Conservation (phyloP, 1,139 yeast genomes). For the Candida sojae region DNA sequence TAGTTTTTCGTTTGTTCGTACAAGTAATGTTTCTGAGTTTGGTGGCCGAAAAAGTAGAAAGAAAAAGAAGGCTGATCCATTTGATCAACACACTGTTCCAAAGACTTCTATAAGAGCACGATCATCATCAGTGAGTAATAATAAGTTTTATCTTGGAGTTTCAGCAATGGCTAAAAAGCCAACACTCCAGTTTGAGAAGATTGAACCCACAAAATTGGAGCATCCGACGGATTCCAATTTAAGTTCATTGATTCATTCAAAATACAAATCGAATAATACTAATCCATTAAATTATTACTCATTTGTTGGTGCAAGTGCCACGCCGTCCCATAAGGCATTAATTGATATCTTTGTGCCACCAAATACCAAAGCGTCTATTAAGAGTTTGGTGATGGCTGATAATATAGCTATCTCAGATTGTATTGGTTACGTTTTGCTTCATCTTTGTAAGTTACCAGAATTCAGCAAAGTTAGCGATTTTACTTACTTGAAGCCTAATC, state of each 20-base stretch:
- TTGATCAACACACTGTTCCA: slow-evolving; percentile 21
- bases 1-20: slow-evolving; percentile 13
- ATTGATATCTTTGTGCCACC: slow-evolving; percentile 43
- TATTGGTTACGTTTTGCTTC: slow-evolving; percentile 59
- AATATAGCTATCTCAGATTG: slow-evolving; percentile 58
- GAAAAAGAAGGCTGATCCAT: slow-evolving; percentile 21
- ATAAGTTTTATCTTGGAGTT: slow-evolving; percentile 6
- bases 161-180: slow-evolving; percentile 9
- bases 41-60: slow-evolving; percentile 18
- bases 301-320: slow-evolving; percentile 43
- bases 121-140: slow-evolving; percentile 7
- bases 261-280: slow-evolving; percentile 33
- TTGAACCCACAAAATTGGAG: slow-evolving; percentile 14
- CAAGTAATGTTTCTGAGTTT: slow-evolving; percentile 11
- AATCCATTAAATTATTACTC: slow-evolving; percentile 57
- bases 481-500: slow-evolving; percentile 50
- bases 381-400: slow-evolving; percentile 40
- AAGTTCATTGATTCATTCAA: slow-evolving; percentile 42
- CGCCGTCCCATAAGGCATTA: slow-evolving; percentile 26
- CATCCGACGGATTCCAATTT: slow-evolving; percentile 27
- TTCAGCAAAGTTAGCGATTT: slow-evolving; percentile 17
- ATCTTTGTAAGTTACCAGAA: slow-evolving; percentile 25
- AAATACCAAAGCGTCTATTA: slow-evolving; percentile 28
- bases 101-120: slow-evolving; percentile 10
- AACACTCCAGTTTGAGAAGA: slow-evolving; percentile 27